Evolutionary conservation across 2,329 filamentous ascomycete genomes (phyloP).

Genomic region (Pseudofabraea citricarpa): DNA sequence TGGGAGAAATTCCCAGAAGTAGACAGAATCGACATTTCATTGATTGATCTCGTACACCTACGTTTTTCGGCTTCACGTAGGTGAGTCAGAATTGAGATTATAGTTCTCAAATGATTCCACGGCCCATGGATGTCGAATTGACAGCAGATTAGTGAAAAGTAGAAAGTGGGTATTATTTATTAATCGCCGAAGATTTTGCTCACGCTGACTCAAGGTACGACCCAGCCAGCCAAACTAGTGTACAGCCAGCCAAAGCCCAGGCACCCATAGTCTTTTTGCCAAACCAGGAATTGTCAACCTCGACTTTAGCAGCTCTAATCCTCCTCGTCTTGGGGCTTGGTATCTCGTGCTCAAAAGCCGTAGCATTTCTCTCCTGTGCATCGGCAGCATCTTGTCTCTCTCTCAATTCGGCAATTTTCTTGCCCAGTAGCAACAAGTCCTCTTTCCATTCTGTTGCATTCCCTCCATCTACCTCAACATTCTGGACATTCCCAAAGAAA

Average conservation of each 20-base stretch:
- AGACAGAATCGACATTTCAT: too few relatives aligned
- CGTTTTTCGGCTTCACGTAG: too few relatives aligned
- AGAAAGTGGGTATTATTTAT: too few relatives aligned
- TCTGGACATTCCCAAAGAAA: constrained; percentile 98
- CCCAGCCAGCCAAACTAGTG: constrained; percentile 52
- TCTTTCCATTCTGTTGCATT: constrained; percentile 57
- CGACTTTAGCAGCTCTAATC: constrained; percentile 50
- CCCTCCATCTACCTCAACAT: constrained; percentile 72
- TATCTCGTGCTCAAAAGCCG: constrained; percentile 11
- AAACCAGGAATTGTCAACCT: constrained; percentile 64
- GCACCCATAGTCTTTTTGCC: constrained; percentile 60
- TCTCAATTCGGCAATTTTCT: constrained; percentile 53
- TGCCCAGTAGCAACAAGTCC: constrained; percentile 73
- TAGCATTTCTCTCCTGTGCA: constrained; percentile 19
- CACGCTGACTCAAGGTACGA: constrained; percentile 39
- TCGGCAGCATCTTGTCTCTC: constrained; percentile 26
- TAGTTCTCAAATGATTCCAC: too few relatives aligned
- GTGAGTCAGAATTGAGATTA: too few relatives aligned
- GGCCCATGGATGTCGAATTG: too few relatives aligned
- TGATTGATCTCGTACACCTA: too few relatives aligned
- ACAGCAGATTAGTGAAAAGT: too few relatives aligned
- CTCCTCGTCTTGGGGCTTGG: constrained; percentile 24
- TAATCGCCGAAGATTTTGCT: too few relatives aligned
- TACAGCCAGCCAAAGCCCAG: constrained; percentile 57
- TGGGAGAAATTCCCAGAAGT: too few relatives aligned